Conservation (phyloP, 2,329 filamentous ascomycete species). For the Colletotrichum sp. region DNA sequence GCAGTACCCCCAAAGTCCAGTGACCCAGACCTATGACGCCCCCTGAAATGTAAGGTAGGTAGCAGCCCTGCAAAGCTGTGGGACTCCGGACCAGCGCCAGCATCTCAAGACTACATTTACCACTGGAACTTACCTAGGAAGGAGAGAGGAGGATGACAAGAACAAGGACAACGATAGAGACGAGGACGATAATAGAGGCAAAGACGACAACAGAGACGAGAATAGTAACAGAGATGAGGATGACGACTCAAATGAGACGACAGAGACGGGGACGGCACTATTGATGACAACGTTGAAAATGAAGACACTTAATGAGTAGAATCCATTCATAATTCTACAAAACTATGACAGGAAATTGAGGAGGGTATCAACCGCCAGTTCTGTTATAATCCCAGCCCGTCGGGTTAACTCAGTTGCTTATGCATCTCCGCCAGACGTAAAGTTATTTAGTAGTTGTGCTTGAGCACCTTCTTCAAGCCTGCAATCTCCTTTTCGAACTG, state of each 20-base stretch:
- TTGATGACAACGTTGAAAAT: fast-evolving
- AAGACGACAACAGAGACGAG: not conserved
- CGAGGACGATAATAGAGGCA: not conserved
- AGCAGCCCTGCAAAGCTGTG: not conserved
- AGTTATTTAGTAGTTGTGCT: conserved; percentile 28
- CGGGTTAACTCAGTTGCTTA: not conserved
- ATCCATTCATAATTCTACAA: not conserved
- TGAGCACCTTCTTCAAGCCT: conserved; percentile 73
- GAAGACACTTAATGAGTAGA: not conserved
- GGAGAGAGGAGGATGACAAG: too few relatives aligned
- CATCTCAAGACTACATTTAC: not conserved
- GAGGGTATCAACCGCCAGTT: not conserved
- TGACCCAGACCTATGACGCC: not conserved
- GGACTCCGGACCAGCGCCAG: fast-evolving
- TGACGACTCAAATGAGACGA: too few relatives aligned
- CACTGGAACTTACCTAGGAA: fast-evolving
- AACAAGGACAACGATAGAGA: too few relatives aligned
- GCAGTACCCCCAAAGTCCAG: not conserved
- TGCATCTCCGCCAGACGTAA: not conserved
- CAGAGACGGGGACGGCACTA: fast-evolving
- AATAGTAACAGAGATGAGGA: not conserved
- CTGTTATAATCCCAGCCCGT: not conserved
- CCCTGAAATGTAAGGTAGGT: not conserved
- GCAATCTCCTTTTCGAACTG: conserved; percentile 76
- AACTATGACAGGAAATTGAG: not conserved